Percentiles rank a stretch among this genome's conserved stretches.
Conservation (phyloP, 2,329 filamentous ascomycete genomes). For the Rachicladosporium sp. region DNA sequence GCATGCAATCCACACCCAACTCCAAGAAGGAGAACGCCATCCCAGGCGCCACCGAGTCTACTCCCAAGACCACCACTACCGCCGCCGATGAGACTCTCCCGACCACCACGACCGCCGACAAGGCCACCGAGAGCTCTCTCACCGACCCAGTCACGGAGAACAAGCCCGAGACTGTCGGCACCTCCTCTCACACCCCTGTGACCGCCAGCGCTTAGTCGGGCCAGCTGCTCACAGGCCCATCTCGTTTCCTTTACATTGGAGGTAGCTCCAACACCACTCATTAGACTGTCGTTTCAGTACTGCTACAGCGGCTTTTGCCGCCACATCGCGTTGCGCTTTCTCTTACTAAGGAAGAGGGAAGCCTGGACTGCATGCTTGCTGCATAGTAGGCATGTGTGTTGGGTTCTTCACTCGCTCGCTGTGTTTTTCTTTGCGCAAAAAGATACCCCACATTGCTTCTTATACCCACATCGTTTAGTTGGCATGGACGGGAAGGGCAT, state of each 20-base stretch:
- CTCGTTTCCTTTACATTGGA: neutral
- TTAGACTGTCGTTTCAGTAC: neutral
- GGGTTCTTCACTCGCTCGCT: neutral
- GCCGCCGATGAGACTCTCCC: conserved; percentile 11
- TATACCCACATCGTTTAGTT: neutral
- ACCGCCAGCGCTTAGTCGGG: conserved; percentile 6
- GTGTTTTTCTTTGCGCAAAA: conserved; percentile 3
- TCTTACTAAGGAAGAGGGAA: conserved; percentile 1
- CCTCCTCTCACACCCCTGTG: conserved; percentile 2
- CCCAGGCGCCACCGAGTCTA: conserved; percentile 4
- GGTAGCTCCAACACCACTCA: neutral
- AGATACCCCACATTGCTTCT: conserved; percentile 5
- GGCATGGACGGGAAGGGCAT: no score
- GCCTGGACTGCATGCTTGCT: neutral
- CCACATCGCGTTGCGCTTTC: neutral
- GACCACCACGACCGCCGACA: conserved; percentile 8
- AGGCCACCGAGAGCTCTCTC: conserved; percentile 6
- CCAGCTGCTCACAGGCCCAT: neutral
- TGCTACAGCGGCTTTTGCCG: neutral
- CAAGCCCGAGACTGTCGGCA: conserved; percentile 6
- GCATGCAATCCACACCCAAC: conserved; percentile 10
- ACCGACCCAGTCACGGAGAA: conserved; percentile 5
- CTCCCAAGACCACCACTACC: conserved; percentile 12
- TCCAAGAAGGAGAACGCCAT: conserved; percentile 20
- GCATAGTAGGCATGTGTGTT: no score